phyloP scores from a whole-genome alignment of 2,329 filamentous ascomycete genomes.

The Lachnellula suecica region DNA sequence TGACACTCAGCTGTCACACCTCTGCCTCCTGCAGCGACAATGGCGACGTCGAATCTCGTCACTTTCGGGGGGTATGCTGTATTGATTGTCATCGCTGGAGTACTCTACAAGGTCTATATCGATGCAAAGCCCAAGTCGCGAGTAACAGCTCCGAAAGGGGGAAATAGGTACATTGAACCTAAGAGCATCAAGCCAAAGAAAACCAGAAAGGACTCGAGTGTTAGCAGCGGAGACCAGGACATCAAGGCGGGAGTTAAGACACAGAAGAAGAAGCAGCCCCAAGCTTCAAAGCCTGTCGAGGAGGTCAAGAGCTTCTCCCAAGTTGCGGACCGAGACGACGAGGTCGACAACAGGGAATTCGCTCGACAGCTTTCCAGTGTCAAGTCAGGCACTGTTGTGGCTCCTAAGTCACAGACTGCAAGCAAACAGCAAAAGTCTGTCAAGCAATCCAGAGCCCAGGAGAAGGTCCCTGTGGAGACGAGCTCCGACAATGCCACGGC shows the following conservation, averaged over 20 bases:
- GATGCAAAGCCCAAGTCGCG: constrained; percentile 24
- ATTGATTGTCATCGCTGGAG: constrained; percentile 31
- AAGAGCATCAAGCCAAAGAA: constrained; percentile 29
- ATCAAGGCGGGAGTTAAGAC: constrained; percentile 17
- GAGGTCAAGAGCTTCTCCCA: constrained; percentile 9
- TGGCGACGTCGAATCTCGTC: constrained; percentile 23
- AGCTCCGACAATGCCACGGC: constrained; percentile 49
- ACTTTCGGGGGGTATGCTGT: constrained; percentile 39
- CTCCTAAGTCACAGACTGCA: constrained; percentile 52
- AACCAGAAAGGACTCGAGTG: constrained; percentile 21
- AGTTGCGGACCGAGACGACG: constrained; percentile 38
- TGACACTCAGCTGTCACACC: neutral
- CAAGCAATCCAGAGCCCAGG: constrained; percentile 65
- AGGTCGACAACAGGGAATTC: constrained; percentile 73
- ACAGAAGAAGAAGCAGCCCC: constrained; percentile 26
- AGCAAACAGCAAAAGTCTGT: constrained; percentile 55
- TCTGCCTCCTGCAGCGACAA: constrained; percentile 3
- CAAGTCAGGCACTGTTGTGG: constrained; percentile 62
- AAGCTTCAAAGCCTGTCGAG: constrained; percentile 6
- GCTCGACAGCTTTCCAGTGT: constrained; percentile 70
- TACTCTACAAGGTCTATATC: neutral
- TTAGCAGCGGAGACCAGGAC: constrained; percentile 23
- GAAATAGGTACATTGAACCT: constrained; percentile 20
- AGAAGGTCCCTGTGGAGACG: constrained; percentile 42
- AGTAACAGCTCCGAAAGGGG: constrained; percentile 14